Base-by-base conservation (phyloP, 1,284 basidiomycete genomes). In the Cerioporus squamosus region DNA sequence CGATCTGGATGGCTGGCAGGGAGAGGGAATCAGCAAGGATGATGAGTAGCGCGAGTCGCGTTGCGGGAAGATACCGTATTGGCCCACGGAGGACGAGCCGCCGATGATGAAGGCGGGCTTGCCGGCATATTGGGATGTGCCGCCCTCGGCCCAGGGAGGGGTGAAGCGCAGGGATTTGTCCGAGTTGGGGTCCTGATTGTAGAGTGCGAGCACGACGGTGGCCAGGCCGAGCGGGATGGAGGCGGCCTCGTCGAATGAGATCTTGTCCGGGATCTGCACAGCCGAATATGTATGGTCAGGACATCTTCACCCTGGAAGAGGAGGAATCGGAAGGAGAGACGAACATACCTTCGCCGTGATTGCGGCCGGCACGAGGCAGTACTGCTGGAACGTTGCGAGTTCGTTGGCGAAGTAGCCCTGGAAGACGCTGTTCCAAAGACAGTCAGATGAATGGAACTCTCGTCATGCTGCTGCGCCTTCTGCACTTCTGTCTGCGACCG, bases 71-170 rank as follows among this genome's bases (percentile, higher is more conserved):
- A 33, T 40, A 75, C 77, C 67, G 56, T 74, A 81, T 62, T 74
- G 71, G 12, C 81, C 81, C 7, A 81, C 78, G 18, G 77, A 77
- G 0, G 75, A 74, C 3, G 78, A 68, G 14, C 81, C 81, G 17
- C 79, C 81, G 50, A 79, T 67, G 51, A 82, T 70, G 49, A 83
- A 60, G 26, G 79, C 71, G 2, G 79, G 71, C 55, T 75, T 72
- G 14, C 70, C 69, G 0, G 67, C 53, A 59, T 76, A 78, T 53
- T 77, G 79, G 18, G 71, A 71, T 1, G 72, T 61, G 1, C 74
- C 74, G 18, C 66, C 69, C 40, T 69, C 67, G 31, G 66, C 66
- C 61, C 72, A 69, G 0, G 64, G n/a, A 1, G 75, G n/a, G 17
- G 50, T 53, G 66, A 75, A 46, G 68, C 66, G 52, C 59, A 77